phyloP scores from a whole-genome alignment of 1,284 basidiomycete genomes.

The Moesziomyces sp. region DNA sequence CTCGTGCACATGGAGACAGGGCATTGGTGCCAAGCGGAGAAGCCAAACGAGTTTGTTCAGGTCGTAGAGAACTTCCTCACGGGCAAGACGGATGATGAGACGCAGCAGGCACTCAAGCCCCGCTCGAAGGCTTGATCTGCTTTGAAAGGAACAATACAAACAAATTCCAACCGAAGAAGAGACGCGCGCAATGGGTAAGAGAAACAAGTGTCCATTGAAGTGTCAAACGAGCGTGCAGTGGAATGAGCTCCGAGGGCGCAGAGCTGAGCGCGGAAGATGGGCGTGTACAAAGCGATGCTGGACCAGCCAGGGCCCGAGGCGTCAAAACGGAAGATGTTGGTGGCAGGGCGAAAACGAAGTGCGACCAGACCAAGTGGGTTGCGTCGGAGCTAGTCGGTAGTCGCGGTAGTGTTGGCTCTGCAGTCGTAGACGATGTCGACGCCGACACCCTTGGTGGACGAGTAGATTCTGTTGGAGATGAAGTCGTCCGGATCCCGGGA shows the following conservation, averaged over 20 bases:
- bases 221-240: too few relatives aligned
- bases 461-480: slow-evolving; percentile 24
- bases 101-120: slow-evolving; percentile 30
- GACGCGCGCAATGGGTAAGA: not conserved
- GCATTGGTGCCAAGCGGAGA: slow-evolving; percentile 69
- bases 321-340: not conserved
- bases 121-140: slow-evolving; percentile 1
- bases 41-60: slow-evolving; percentile 68
- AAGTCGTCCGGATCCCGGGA: slow-evolving; percentile 39
- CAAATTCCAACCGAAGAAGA: too few relatives aligned
- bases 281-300: slow-evolving; percentile 1
- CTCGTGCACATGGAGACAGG: slow-evolving; percentile 67
- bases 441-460: slow-evolving; percentile 26
- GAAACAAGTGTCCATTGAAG: not conserved
- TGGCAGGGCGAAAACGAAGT: not conserved
- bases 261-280: not conserved
- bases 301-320: slow-evolving; percentile 12
- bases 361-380: not conserved
- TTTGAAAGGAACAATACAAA: too few relatives aligned
- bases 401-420: slow-evolving; percentile 23
- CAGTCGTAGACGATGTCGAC: slow-evolving; percentile 39
- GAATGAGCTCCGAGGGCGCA: too few relatives aligned
- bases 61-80: slow-evolving; percentile 64
- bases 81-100: slow-evolving; percentile 33
- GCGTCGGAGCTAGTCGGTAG: not conserved